These are phyloP conservation scores for Colletotrichum falcatum DNA, from an alignment of 2,329 filamentous ascomycete genomes.

Conservation along the genomic window DNA sequence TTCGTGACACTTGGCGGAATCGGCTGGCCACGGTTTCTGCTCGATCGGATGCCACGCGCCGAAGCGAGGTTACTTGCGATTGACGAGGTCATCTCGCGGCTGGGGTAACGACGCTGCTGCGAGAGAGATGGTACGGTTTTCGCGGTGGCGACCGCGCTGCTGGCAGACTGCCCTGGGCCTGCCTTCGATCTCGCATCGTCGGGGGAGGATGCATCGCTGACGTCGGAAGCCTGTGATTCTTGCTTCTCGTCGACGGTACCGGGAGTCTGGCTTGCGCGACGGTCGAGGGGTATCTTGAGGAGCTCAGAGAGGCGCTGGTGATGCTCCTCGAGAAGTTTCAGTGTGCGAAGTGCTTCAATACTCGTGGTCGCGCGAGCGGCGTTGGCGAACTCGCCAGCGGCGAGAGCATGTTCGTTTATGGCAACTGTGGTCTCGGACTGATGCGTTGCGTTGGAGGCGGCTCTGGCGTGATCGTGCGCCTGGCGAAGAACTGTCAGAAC, in stretches of 20 bases:
- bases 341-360: conserved; percentile 81
- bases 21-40: conserved; percentile 72
- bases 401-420: conserved; percentile 87
- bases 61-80: conserved; percentile 91
- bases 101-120: conserved; percentile 64
- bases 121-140: conserved; percentile 48
- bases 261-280: conserved; percentile 55
- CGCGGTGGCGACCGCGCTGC: conserved; percentile 43
- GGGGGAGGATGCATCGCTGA: conserved; percentile 7
- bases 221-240: conserved; percentile 33
- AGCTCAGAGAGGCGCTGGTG: conserved; percentile 87
- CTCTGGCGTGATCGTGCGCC: conserved; percentile 91
- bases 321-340: conserved; percentile 88
- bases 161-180: conserved; percentile 38
- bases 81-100: conserved; percentile 80
- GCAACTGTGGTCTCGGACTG: conserved; percentile 83
- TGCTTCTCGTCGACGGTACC: conserved; percentile 55
- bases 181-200: conserved; percentile 43
- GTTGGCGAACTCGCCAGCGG: conserved; percentile 88
- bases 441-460: conserved; percentile 81
- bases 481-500: conserved; percentile 50
- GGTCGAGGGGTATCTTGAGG: conserved; percentile 75
- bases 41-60: conserved; percentile 79
- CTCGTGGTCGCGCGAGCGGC: conserved; percentile 79
- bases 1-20: conserved; percentile 79